Conservation (phyloP, 73 alveolate species). For the Durusdinium trenchii region DNA sequence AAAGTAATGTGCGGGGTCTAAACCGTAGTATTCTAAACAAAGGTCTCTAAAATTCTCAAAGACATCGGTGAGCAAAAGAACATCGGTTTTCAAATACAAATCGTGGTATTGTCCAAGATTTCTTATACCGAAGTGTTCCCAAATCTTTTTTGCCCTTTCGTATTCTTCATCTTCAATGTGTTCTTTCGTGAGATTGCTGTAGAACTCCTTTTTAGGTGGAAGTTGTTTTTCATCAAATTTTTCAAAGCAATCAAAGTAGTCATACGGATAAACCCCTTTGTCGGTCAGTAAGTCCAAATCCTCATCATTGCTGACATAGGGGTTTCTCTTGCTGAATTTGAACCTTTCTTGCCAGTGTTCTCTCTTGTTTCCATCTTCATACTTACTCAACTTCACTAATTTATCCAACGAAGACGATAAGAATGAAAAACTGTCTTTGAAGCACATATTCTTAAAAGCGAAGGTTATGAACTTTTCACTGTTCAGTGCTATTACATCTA, state of each 20-base stretch:
- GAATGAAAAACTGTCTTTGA: slow-evolving; percentile 5
- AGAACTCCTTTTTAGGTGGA: not conserved
- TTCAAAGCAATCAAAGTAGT: not conserved
- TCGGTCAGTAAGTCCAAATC: not conserved
- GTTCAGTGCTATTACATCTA: slow-evolving; percentile 23
- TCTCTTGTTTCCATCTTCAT: not conserved
- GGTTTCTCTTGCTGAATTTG: not conserved
- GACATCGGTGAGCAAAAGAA: slow-evolving; percentile 4
- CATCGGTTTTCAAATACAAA: slow-evolving; percentile 21
- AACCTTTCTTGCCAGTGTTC: not conserved
- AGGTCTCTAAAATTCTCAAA: slow-evolving; percentile 23
- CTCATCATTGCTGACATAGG: not conserved
- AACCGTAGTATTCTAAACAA: not conserved
- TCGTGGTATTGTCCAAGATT: slow-evolving; percentile 33
- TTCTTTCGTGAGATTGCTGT: not conserved
- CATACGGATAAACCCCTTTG: slow-evolving; percentile 26
- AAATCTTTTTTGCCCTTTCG: not conserved
- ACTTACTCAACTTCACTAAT: not conserved
- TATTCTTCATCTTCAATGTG: not conserved
- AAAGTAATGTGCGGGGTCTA: slow-evolving; percentile 35
- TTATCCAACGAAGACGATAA: slow-evolving; percentile 21
- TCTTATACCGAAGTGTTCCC: not conserved
- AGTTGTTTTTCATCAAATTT: slow-evolving; percentile 13
- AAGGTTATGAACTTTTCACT: not conserved
- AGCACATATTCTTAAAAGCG: not conserved